These are phyloP conservation scores for Cercospora brassicicola DNA, from an alignment of 2,329 filamentous ascomycete species.

Conservation along the genomic window DNA sequence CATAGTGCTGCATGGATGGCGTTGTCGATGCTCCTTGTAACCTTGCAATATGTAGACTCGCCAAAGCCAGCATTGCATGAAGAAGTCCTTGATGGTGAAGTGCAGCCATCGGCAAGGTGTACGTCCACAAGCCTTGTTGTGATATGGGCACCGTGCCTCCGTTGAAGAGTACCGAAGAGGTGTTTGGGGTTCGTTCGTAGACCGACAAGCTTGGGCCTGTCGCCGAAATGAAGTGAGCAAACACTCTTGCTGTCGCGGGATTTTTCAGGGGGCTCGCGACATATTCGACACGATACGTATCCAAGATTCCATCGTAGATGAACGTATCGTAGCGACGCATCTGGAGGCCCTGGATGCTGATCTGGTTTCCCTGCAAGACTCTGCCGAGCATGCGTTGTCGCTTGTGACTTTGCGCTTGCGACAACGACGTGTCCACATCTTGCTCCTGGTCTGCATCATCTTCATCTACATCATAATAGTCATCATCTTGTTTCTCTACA, in stretches of 20 bases:
- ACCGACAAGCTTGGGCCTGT: constrained; percentile 84
- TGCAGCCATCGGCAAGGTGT: constrained; percentile 80
- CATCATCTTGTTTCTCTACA: constrained; percentile 50
- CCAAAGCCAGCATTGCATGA: constrained; percentile 85
- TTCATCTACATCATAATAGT: constrained; percentile 52
- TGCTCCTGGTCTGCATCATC: constrained; percentile 52
- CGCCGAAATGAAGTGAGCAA: constrained; percentile 87
- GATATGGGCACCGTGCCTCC: constrained; percentile 62
- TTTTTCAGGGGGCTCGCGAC: constrained; percentile 70
- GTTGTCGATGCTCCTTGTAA: constrained; percentile 72
- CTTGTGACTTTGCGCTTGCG: constrained; percentile 20
- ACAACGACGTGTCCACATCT: constrained; percentile 29
- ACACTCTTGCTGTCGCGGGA: constrained; percentile 74
- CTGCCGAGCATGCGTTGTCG: constrained; percentile 29
- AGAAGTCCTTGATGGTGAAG: constrained; percentile 82
- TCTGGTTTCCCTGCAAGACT: constrained; percentile 35
- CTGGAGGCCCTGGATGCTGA: constrained; percentile 31
- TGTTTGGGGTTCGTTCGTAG: constrained; percentile 78
- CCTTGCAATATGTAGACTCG: constrained; percentile 83
- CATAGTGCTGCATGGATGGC: constrained; percentile 87
- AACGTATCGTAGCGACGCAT: constrained; percentile 49
- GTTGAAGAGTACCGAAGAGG: constrained; percentile 66
- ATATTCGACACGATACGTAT: constrained; percentile 49
- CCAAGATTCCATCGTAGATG: constrained; percentile 49
- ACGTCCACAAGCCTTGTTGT: constrained; percentile 63